Base-by-base conservation (phyloP, 768 basidiomycete genomes). In the Solioccasus polychromus region DNA sequence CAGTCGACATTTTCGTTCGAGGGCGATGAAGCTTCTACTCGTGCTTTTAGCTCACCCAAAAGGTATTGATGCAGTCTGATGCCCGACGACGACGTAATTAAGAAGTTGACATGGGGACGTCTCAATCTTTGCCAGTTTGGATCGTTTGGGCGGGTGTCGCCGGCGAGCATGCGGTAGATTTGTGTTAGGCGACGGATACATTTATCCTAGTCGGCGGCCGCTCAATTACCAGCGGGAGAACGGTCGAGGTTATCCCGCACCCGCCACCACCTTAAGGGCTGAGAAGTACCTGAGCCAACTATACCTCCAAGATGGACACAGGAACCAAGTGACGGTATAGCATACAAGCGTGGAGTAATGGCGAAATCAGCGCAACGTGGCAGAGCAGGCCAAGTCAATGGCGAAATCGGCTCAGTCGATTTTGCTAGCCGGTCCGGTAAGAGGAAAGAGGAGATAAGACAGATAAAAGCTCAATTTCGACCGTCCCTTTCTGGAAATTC, bases 301-400 rank as follows among this genome's bases (percentile, higher is more conserved):
- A n/a, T n/a, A n/a, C n/a, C n/a, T n/a, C n/a, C n/a, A n/a, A n/a
- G n/a, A n/a, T n/a, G n/a, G n/a, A n/a, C n/a, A n/a, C n/a, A 10
- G 10, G 23, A 26, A 12, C 22, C 23, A 5, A 32, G 11, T 47
- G 34, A 24, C 43, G 34, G 8, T 23, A 31, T 19, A 20, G 17
- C 29, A 19, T 26, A 28, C 26, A 18, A 26, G 18, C 2, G 19
- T 29, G 12, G 32, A 2, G 38, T 44, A 59, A 62, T 64, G 20
- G 62, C 62, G 3, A 64, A 63, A 64, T 61, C 38, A 48, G 42
- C 62, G 50, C 62, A 63, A 6, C 6, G 18, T 23, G 26, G 37
- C 32, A 5, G 35, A 29, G 22, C 29, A 12, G 3, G 11, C 23
- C 2, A 25, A 6, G 1, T 49, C 43, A 62, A 66, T 63, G 42